phyloP scores from a whole-genome alignment of 2,329 filamentous ascomycete genomes.

The Botryotinia globosa region DNA sequence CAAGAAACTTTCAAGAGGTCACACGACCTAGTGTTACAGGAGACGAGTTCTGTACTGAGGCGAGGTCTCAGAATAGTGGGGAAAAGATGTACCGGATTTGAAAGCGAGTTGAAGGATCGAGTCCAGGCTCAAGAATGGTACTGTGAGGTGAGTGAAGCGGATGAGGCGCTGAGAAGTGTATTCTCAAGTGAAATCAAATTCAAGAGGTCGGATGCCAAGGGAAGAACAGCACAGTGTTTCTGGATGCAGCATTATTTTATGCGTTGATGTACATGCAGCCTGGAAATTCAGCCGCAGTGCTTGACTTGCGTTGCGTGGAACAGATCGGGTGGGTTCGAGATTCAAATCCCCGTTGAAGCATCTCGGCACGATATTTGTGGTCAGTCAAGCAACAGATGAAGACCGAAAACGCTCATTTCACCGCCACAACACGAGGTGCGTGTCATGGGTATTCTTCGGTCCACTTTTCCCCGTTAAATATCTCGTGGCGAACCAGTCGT shows the following conservation, averaged over 20 bases:
- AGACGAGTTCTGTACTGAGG: not conserved
- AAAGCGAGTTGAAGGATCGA: not conserved
- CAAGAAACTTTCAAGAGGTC: not conserved
- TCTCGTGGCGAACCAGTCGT: not conserved
- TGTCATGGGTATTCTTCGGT: conserved; percentile 3
- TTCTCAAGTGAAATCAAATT: not conserved
- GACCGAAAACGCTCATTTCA: not conserved
- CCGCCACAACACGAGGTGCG: not conserved
- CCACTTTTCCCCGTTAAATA: not conserved
- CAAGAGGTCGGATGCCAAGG: not conserved
- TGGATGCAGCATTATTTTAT: not conserved
- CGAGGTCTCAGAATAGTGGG: not conserved
- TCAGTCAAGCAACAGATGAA: not conserved
- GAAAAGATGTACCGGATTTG: not conserved
- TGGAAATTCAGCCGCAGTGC: not conserved
- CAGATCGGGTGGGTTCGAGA: not conserved
- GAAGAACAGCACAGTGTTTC: not conserved
- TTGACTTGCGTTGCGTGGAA: not conserved
- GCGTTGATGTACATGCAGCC: not conserved
- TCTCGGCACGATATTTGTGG: not conserved
- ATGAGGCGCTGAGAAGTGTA: not conserved
- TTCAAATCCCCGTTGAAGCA: not conserved
- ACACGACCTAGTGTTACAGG: not conserved
- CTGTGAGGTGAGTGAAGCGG: not conserved
- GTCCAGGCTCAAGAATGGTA: not conserved